Evolutionary conservation across 2,329 filamentous ascomycete genomes (phyloP).

Genomic region (Epichloe sp.): DNA sequence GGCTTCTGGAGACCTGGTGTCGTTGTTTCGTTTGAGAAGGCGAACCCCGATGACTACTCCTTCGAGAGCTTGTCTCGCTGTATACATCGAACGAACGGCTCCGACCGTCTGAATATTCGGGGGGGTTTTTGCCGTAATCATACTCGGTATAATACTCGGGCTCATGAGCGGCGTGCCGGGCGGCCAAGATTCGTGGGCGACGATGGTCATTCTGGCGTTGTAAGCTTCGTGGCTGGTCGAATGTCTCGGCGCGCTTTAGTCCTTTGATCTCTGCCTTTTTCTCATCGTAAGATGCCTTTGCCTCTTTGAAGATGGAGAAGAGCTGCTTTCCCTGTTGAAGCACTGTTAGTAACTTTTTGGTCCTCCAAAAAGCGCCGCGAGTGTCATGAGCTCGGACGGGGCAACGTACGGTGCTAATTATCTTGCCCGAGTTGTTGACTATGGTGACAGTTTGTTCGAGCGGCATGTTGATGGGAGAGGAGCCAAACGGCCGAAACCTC

Average conservation of each 20-base stretch:
- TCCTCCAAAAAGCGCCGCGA: not conserved
- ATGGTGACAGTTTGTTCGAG: conserved; percentile 68
- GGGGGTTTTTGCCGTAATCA: conserved; percentile 12
- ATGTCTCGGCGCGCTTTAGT: conserved; percentile 48
- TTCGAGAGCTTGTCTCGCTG: conserved; percentile 29
- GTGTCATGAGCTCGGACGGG: not conserved
- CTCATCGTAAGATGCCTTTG: conserved; percentile 74
- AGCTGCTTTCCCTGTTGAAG: conserved; percentile 67
- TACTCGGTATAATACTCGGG: conserved; percentile 19
- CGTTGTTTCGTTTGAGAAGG: conserved; percentile 19
- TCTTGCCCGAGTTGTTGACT: conserved; percentile 81
- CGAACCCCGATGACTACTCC: conserved; percentile 28
- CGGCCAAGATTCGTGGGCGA: not conserved
- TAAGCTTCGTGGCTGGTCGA: conserved; percentile 21
- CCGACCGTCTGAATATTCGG: conserved; percentile 22
- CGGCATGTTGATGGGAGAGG: conserved; percentile 18
- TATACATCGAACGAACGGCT: conserved; percentile 15
- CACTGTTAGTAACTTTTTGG: not conserved
- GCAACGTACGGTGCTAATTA: conserved; percentile 67
- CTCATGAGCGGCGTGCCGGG: conserved; percentile 1
- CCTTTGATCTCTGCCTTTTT: conserved; percentile 72
- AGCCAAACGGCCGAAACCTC: not conserved
- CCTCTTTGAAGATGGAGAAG: conserved; percentile 82
- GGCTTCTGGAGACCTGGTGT: conserved; percentile 17
- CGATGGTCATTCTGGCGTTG: conserved; percentile 3